Base-by-base conservation (phyloP, 371 early-diverging fungal genomes). In the Rhizopus sp. region DNA sequence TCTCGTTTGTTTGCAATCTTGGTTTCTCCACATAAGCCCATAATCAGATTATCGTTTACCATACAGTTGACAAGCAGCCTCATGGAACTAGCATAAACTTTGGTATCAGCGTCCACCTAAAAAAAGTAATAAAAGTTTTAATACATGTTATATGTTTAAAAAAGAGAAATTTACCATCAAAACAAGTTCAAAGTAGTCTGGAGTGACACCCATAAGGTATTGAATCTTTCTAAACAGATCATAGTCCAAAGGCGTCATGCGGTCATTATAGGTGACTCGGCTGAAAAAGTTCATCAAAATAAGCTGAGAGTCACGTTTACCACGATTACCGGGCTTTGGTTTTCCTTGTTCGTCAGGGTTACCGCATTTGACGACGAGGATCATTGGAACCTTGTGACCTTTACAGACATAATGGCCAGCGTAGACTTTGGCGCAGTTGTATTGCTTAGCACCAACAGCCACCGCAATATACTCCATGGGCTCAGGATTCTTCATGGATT, bases 231-330 rank as follows among this genome's bases (percentile, higher is more conserved):
- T 76, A 83, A 92, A 93, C 34, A 93, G 62, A 38, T 95, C 96
- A 75, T 89, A 91, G 64, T 98, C 96, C 48, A 98, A 77, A 8
- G 92, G 91, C 0, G 88, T 86, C 90, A 98, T 86, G 35, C 91
- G 88, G 54, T 93, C 93, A 67, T 92, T 89, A 73, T 88, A 90
- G 37, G 86, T 84, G 23, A 91, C 87, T 51, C 90, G 84, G 35
- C 89, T 88, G 77, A 94, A 95, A 64, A 96, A 98, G 72, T 89
- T 88, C 97, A 98, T 96, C 63, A 96, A 66, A 53, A 98, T 92
- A 64, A 93, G 72, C 78, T 98, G 97, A 12, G 92, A 92, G 74
- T 98, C 98, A 75, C 98, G 89, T 72, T 97, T 98, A 63, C 98
- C 97, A 67, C 98, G 83, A 68, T 98, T 95, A 38, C 93, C 93